Evolutionary conservation across 768 basidiomycete genomes (phyloP), one percentile per base, ranked within the genome.

Genomic region (Tricholoma hemisulphureum): DNA sequence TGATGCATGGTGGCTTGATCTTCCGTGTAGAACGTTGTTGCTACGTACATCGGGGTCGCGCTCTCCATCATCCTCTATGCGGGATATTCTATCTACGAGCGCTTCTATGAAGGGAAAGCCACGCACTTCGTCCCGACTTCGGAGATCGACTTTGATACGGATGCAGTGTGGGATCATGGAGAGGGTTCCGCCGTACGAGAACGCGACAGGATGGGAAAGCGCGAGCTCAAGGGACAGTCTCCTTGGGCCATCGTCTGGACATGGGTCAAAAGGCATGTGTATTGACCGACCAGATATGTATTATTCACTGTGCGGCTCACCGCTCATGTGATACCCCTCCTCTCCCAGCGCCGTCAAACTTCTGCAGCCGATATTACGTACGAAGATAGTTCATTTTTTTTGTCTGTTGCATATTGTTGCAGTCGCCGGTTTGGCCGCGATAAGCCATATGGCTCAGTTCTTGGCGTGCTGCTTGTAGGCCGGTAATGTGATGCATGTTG

Each of bases 41-140:
- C 81, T 26, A 83, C 80, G 13, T 84, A 83, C 65, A 75, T 84
- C 55, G 83, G 83, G 1, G 72, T 84, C 37, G 76, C 69, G 4
- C 52, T 81, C 4, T 84, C 82, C 59, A 49, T 79, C 35, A 58
- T 74, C 9, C 72, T 83, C 31, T 83, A 83, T 58, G 52, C 58
- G 16, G 80, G 80, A 0, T 82, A 81, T 55, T 67, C 71, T 8
- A 20, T 72, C 9, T 80, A 77, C 58, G 78, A 79, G 58, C 65
- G 74, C 32, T 58, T 71, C 52, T 54, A 60, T n/a, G 64, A 74
- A 4, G 61, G 64, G 20, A 64, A 59, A 26, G 63, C 64, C 29
- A 51, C 56, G 23, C 76, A 80, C 63, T 71, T 82, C 49, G 73
- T 84, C 9, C 79, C 77, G 7, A 57, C 75, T 11, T 50, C 61